Evolutionary conservation across 805 yeast genomes (phyloP).

Genomic region (Kodamaea laetipori): DNA sequence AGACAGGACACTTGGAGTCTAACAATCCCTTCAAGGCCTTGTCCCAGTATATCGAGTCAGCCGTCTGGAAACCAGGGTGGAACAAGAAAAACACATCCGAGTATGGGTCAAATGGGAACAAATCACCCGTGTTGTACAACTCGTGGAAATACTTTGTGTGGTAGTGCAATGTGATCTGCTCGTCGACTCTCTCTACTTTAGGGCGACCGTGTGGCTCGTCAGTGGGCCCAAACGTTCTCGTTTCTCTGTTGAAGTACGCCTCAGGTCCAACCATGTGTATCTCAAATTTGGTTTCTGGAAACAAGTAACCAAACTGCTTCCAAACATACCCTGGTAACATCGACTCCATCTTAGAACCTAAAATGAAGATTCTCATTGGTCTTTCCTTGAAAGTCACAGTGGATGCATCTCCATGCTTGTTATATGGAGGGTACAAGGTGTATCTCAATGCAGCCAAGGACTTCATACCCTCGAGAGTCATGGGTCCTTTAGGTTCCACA

Average conservation of each 20-base stretch:
- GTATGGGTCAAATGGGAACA: constrained; percentile 97
- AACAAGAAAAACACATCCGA: constrained; percentile 88
- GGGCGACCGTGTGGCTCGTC: constrained; percentile 58
- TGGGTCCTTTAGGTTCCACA: constrained; percentile 79
- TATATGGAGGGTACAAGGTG: constrained; percentile 71
- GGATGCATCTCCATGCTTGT: constrained; percentile 47
- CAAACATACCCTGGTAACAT: constrained; percentile 93
- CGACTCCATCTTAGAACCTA: constrained; percentile 92
- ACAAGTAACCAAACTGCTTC: constrained; percentile 86
- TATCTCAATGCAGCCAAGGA: constrained; percentile 91
- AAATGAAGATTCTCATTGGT: constrained; percentile 83
- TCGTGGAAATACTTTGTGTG: constrained; percentile 93
- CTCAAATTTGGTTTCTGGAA: constrained; percentile 82
- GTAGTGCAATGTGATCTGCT: constrained; percentile 69
- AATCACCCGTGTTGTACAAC: constrained; percentile 87
- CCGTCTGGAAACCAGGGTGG: constrained; percentile 92
- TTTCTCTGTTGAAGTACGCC: constrained; percentile 70
- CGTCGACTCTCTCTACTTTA: constrained; percentile 72
- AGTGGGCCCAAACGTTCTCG: constrained; percentile 58
- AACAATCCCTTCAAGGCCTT: constrained; percentile 82
- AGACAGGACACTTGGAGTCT: constrained; percentile 91
- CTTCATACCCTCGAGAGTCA: constrained; percentile 89
- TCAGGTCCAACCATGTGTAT: constrained; percentile 95
- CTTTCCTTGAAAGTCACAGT: constrained; percentile 69
- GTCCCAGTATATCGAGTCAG: constrained; percentile 81